Conservation (phyloP, 2,329 filamentous ascomycete genomes). For the Incumbomyces delicatus region DNA sequence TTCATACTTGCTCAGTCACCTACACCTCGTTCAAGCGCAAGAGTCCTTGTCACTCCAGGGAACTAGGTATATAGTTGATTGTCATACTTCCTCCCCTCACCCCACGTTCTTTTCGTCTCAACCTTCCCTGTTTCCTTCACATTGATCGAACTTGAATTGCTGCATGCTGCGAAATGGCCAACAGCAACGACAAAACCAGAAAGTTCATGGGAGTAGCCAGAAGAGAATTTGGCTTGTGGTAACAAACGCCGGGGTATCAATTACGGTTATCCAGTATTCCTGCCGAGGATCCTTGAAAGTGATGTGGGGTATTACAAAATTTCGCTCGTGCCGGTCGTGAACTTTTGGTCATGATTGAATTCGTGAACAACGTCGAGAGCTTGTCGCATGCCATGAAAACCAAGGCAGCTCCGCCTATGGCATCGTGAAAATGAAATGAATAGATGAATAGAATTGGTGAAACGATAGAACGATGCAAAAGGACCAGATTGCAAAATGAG, state of each 20-base stretch:
- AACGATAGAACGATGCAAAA: too few species aligned
- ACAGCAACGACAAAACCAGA: constrained; percentile 1
- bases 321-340: constrained; percentile 7
- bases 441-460: neutral
- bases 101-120: neutral
- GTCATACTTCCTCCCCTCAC: neutral
- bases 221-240: constrained; percentile 1
- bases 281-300: constrained; percentile 5
- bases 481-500: too few species aligned
- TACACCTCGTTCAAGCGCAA: constrained; percentile 1
- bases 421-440: constrained; percentile 1
- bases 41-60: neutral
- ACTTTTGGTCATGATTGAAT: constrained; percentile 5
- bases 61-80: neutral
- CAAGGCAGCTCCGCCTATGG: constrained; percentile 3
- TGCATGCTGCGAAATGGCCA: neutral
- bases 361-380: constrained; percentile 7
- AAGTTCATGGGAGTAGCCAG: neutral
- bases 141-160: neutral
- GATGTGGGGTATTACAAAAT: neutral
- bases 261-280: neutral
- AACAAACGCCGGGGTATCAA: constrained; percentile 5
- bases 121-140: neutral
- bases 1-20: constrained; percentile 1
- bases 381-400: constrained; percentile 3